phyloP scores from a whole-genome alignment of 306 rosid species.

The Vicia faba region DNA sequence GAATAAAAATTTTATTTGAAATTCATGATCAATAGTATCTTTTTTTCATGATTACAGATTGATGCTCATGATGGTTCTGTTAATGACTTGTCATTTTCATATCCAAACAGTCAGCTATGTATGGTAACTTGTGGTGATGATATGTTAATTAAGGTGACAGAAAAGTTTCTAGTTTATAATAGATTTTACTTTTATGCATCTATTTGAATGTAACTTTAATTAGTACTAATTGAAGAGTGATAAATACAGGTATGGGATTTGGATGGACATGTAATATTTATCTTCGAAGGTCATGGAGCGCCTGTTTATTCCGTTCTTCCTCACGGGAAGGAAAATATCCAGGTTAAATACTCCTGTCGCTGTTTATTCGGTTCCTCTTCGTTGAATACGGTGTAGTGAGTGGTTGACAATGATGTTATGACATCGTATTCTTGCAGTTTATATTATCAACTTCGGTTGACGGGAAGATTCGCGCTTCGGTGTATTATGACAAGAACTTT shows the following conservation, averaged over 20 bases:
- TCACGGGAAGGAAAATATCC: constrained; percentile 65
- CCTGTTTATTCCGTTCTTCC: constrained; percentile 78
- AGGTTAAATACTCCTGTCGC: constrained; percentile 44
- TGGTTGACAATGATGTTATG: constrained; percentile 20
- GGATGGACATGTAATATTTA: constrained; percentile 54
- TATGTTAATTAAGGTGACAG: constrained; percentile 65
- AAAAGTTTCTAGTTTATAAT: background rate
- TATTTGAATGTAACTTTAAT: constrained; percentile 11
- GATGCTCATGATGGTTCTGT: constrained; percentile 77
- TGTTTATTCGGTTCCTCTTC: background rate
- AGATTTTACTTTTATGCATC: background rate
- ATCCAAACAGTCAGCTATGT: constrained; percentile 53
- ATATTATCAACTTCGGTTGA: constrained; percentile 70
- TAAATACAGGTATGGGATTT: constrained; percentile 79
- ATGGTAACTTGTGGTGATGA: constrained; percentile 84
- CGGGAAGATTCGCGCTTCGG: constrained; percentile 83
- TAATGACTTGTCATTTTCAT: constrained; percentile 74
- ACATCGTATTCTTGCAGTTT: constrained; percentile 49
- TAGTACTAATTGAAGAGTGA: constrained; percentile 1
- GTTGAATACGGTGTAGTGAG: constrained; percentile 1
- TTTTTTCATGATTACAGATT: constrained; percentile 43
- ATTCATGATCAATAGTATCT: constrained; percentile 11
- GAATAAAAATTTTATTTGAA: constrained; percentile 1
- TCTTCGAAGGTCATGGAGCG: constrained; percentile 78
- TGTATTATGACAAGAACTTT: constrained; percentile 60